phyloP scores from a whole-genome alignment of 2,329 filamentous ascomycete species.

The Emergomyces pasteurianus region DNA sequence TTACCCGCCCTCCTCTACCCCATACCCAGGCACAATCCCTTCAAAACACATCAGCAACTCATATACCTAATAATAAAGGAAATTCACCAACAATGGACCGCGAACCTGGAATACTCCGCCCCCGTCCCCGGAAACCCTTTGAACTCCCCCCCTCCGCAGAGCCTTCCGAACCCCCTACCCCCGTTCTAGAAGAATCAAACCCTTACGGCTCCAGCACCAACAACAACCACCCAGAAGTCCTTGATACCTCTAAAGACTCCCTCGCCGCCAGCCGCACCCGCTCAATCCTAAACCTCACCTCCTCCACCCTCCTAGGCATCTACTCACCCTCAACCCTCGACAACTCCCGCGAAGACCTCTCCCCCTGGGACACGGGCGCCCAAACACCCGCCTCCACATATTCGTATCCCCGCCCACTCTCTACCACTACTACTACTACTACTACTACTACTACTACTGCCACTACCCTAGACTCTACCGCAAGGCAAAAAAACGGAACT shows the following conservation, averaged over 20 bases:
- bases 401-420: slow-evolving; percentile 17
- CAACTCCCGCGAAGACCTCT: slow-evolving; percentile 11
- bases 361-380: slow-evolving; percentile 58
- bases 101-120: slow-evolving; percentile 49
- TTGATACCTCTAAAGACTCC: slow-evolving; percentile 11
- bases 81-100: background rate
- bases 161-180: slow-evolving; percentile 30
- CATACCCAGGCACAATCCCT: too few relatives aligned
- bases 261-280: slow-evolving; percentile 53
- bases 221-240: background rate
- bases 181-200: slow-evolving; percentile 24
- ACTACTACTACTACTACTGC: too few relatives aligned
- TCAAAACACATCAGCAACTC: too few relatives aligned
- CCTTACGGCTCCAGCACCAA: slow-evolving; percentile 15
- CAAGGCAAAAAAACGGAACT: background rate
- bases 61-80: background rate
- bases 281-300: slow-evolving; percentile 75
- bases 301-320: slow-evolving; percentile 82
- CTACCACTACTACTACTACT: slow-evolving; percentile 4
- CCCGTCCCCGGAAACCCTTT: slow-evolving; percentile 61
- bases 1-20: too few relatives aligned
- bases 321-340: slow-evolving; percentile 58
- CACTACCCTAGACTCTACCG: background rate
- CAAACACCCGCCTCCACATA: slow-evolving; percentile 46
- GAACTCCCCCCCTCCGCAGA: slow-evolving; percentile 40